Percentiles rank a stretch among this genome's conserved stretches.
Evolutionary conservation across 306 rosid genomes (phyloP).

Genomic region (Notholithocarpus densiflorus): DNA sequence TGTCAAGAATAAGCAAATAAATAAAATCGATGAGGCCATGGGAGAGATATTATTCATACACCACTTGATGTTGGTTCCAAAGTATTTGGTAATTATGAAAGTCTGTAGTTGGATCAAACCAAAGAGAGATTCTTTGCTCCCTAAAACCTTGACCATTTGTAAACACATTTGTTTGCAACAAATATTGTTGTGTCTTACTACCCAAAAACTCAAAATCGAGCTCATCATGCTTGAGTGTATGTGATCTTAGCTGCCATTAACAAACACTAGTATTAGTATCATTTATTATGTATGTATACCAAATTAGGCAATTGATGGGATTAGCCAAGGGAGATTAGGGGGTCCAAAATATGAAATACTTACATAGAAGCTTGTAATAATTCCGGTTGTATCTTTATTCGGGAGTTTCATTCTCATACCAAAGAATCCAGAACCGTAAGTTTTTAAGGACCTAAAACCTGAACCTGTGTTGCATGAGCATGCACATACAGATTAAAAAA

Average conservation of each 20-base stretch:
- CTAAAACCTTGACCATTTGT: slow-evolving; percentile 6
- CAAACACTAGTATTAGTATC: no score
- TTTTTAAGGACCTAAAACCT: neutral
- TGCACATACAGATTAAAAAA: no score
- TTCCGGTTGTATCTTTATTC: neutral
- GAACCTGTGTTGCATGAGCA: neutral
- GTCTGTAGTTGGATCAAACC: slow-evolving; percentile 26
- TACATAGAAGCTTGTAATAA: neutral
- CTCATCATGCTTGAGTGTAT: slow-evolving; percentile 9
- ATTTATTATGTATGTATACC: no score
- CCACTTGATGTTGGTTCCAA: slow-evolving; percentile 26
- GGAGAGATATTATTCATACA: slow-evolving; percentile 3
- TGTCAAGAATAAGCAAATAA: neutral
- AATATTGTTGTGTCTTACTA: neutral
- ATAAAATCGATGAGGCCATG: neutral
- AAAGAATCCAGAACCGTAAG: neutral
- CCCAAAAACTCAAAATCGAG: slow-evolving; percentile 38
- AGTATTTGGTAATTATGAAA: slow-evolving; percentile 24
- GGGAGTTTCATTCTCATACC: neutral
- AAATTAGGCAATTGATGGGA: no score
- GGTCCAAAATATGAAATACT: no score
- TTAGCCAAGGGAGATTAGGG: no score
- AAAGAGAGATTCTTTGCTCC: slow-evolving; percentile 17
- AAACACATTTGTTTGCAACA: slow-evolving; percentile 24
- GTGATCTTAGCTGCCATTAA: slow-evolving; percentile 20